Evolutionary conservation across 176 grass and related monocot species (phyloP), one percentile per base, ranked within the genome.

Genomic region (Stipa capillata): DNA sequence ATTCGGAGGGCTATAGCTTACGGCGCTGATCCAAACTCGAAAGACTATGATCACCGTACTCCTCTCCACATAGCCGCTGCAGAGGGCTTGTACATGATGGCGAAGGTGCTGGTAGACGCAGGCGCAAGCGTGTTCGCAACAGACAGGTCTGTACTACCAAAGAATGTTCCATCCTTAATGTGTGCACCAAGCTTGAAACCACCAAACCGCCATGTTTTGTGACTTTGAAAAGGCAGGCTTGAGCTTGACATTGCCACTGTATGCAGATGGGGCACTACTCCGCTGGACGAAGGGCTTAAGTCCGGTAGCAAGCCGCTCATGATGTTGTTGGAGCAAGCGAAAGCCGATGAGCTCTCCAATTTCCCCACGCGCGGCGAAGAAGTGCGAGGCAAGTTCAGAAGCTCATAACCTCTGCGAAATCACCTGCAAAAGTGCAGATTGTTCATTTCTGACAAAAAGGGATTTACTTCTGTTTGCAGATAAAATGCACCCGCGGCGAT

Each of bases 41-140:
- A 79, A 18, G 97, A 99, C 73, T 99, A 99, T 75, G 97, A 99
- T 74, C 92, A 88, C 17, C 90, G 97, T 24, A 92, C 58, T 5
- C 92, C 97, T 27, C 97, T 99, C 76, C 97, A 99, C 82, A 85
- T 96, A 83, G 97, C 97, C 9, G 88, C 97, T 42, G 88, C 90
- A 41, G 88, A 87, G 54, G 97, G 97, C 47, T 72, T 95, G 60
- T 96, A 93, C 62, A 82, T 89, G 20, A 89, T 93, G 61, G 90
- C 92, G 13, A 89, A 96, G 80, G 56, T 89, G 60, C 88, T 99
- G 8, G 56, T 91, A 70, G 86, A 99, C 2, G 88, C 97, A 34
- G 92, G 97, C 45, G 97, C 97, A 27, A 96, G 86, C 55, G 97
- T 99, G 5, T 86, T 99, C 35, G 72, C 84, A 16, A 86, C 61